phyloP scores from a whole-genome alignment of 73 alveolate genomes.

The Uronychia binucleata region DNA sequence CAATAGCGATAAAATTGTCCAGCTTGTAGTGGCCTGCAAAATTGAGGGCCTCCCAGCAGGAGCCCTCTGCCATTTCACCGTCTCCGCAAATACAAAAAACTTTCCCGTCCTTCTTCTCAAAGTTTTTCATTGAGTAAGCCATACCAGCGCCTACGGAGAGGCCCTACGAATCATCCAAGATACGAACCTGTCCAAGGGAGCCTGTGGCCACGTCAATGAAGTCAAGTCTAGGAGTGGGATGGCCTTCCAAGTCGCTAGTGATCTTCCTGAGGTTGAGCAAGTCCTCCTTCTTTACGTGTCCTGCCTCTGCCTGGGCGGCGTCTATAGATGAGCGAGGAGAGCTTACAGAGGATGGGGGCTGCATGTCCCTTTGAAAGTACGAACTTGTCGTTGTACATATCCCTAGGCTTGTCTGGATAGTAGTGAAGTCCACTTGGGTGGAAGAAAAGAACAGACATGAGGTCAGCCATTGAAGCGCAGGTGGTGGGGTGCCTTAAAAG shows the following conservation, averaged over 20 bases:
- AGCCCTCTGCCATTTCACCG: slow-evolving; percentile 83
- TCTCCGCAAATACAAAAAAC: slow-evolving; percentile 70
- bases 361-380: slow-evolving; percentile 83
- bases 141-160: slow-evolving; percentile 78
- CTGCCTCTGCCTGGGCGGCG: slow-evolving; percentile 85
- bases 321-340: not conserved
- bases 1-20: slow-evolving; percentile 72
- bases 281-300: slow-evolving; percentile 50
- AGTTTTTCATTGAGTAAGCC: slow-evolving; percentile 76
- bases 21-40: slow-evolving; percentile 74
- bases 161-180: slow-evolving; percentile 30
- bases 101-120: slow-evolving; percentile 52
- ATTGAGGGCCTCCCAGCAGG: slow-evolving; percentile 83
- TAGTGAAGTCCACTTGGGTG: slow-evolving; percentile 68
- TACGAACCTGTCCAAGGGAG: slow-evolving; percentile 65
- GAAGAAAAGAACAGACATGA: slow-evolving; percentile 74
- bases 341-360: slow-evolving; percentile 68
- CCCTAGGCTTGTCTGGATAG: slow-evolving; percentile 55
- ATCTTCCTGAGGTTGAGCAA: slow-evolving; percentile 65
- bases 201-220: slow-evolving; percentile 87
- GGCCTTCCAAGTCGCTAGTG: slow-evolving; percentile 76
- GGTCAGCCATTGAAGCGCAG: slow-evolving; percentile 79
- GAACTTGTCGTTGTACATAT: slow-evolving; percentile 68
- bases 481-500: slow-evolving; percentile 63
- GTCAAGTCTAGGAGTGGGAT: slow-evolving; percentile 87